Evolutionary conservation across 768 basidiomycete species (phyloP).

Genomic region (Tulasnella sp.): DNA sequence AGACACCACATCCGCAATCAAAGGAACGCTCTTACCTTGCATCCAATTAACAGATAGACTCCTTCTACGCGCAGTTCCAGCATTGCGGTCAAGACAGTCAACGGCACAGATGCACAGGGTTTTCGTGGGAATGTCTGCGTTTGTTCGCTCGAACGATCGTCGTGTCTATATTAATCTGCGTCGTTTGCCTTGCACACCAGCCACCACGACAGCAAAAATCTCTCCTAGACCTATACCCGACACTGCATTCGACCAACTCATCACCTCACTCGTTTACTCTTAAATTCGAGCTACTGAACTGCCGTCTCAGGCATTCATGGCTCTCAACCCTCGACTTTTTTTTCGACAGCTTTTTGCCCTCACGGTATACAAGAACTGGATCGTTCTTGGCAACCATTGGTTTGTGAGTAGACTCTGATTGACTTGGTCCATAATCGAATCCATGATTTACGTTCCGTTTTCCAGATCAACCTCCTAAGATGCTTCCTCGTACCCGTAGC

Average conservation of each 20-base stretch:
- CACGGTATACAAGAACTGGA: constrained; percentile 22
- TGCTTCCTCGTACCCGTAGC: constrained; percentile 28
- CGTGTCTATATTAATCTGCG: neutral
- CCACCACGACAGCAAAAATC: neutral
- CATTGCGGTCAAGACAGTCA: neutral
- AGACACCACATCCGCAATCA: neutral
- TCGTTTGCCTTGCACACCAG: neutral
- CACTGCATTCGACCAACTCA: neutral
- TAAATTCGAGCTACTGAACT: neutral
- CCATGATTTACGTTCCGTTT: neutral
- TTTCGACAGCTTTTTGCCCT: neutral
- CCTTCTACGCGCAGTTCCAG: neutral
- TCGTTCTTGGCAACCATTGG: constrained; percentile 27
- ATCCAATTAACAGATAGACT: neutral
- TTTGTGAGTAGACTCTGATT: neutral
- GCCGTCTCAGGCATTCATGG: neutral
- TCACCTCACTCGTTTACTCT: neutral
- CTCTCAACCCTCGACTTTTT: constrained; percentile 2
- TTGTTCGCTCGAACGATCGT: neutral
- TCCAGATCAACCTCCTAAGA: constrained; percentile 27
- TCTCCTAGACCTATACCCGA: neutral
- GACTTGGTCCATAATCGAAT: neutral
- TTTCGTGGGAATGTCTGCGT: neutral
- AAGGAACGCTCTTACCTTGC: neutral
- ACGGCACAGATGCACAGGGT: neutral